Evolutionary conservation across 345 rosid genomes (phyloP), one percentile per base, ranked within the genome.

Genomic region (Mercurialis annua): DNA sequence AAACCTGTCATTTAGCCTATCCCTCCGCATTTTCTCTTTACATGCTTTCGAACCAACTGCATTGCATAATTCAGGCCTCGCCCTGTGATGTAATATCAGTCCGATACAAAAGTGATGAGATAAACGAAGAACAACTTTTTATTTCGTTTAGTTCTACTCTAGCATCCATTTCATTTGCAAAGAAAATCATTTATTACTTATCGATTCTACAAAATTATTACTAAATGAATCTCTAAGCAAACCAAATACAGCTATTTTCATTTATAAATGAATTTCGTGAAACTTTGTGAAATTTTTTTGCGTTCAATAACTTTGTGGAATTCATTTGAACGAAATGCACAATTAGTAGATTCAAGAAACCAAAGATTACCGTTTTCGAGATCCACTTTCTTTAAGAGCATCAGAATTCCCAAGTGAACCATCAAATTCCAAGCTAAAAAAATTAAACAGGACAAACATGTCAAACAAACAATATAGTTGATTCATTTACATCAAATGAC

Each of bases 381-480:
- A 76, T 64, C 75, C 70, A 61, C 62, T 29, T 48, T 73, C 84
- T 68, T 77, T 67, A 5, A 58, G 26, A 62, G 34, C 48, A 53
- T 78, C 81, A 7, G 73, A 74, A 58, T 78, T 73, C 52, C 59
- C 81, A 61, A 65, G 68, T 18, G 79, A 72, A 27, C 74, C 82
- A 64, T 75, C 71, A 27, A 80, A 63, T 31, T 76, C 77, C 51
- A 38, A 57, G 50, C 88, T 81, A 73, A 17, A 55, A 61, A 59
- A 59, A 43, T 33, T 59, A 27, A 59, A 38, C 38, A 26, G 18
- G 21, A 62, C 38, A 2, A 66, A 56, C 14, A 44, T 14, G 15
- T 6, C 59, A 9, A 14, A n/a, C 3, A 33, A 21, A 16, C 59
- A 64, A 36, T n/a, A 10, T 9, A 31, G 55, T 20, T 30, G 42